Evolutionary conservation across 352 stramenopile genomes (phyloP).

Genomic region (Plasmopara muralis): DNA sequence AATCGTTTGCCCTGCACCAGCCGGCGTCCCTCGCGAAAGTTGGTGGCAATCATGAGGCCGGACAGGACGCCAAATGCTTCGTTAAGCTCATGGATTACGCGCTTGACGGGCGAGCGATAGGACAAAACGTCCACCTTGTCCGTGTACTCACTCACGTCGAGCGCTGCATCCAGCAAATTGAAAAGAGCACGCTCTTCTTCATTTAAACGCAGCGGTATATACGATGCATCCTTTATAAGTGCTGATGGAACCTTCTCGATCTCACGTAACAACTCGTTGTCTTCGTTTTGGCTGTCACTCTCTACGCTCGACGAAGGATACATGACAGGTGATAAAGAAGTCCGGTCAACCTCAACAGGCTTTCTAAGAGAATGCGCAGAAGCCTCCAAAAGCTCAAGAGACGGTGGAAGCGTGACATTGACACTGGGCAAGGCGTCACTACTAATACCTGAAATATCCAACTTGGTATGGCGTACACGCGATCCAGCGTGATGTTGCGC

Average conservation of each 20-base stretch:
- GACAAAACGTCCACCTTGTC: conserved; percentile 88
- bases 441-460: conserved; percentile 14
- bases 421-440: conserved; percentile 1
- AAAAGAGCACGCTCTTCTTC: conserved; percentile 67
- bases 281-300: background rate
- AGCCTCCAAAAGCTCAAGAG: conserved; percentile 3
- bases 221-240: conserved; percentile 35
- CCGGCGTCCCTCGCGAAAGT: conserved; percentile 54
- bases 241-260: conserved; percentile 23
- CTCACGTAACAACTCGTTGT: conserved; percentile 30
- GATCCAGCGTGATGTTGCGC: conserved; percentile 62
- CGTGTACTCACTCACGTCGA: conserved; percentile 90
- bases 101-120: conserved; percentile 61
- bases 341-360: no score
- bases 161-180: conserved; percentile 66
- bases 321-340: no score
- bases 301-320: no score
- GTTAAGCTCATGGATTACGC: conserved; percentile 64
- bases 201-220: conserved; percentile 63
- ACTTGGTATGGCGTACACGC: conserved; percentile 38
- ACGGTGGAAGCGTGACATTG: conserved; percentile 3
- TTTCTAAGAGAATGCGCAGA: no score
- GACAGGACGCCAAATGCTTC: conserved; percentile 61
- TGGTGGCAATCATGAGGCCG: conserved; percentile 47
- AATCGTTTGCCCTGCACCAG: conserved; percentile 57